Conservation (phyloP, 1,284 basidiomycete species). For the Phellopilus nigrolimitatus region DNA sequence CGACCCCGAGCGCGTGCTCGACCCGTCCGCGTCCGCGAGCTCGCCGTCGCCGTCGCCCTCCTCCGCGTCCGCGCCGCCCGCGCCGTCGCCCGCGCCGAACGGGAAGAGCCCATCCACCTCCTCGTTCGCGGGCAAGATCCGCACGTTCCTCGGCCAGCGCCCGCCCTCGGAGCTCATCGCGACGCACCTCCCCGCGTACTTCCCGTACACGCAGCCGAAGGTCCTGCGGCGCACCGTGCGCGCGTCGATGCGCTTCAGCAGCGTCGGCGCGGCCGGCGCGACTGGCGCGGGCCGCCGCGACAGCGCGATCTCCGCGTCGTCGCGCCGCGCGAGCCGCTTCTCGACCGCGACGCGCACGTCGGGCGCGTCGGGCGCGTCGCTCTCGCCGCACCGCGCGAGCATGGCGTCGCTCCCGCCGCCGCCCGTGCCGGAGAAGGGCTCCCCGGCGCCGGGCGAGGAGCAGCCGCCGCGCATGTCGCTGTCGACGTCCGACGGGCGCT, state of each 20-base stretch:
- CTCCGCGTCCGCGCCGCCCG: constrained; percentile 24
- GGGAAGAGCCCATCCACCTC: constrained; percentile 39
- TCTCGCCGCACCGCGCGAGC: constrained; percentile 23
- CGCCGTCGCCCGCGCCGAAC: constrained; percentile 25
- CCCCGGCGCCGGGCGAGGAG: constrained; percentile 31
- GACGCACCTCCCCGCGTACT: constrained; percentile 93
- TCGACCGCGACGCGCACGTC: constrained; percentile 44
- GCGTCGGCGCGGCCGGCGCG: constrained; percentile 32
- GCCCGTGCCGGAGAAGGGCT: constrained; percentile 37
- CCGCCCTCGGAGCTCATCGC: constrained; percentile 97
- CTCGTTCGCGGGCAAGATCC: constrained; percentile 60
- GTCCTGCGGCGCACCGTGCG: constrained; percentile 80
- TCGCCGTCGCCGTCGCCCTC: constrained; percentile 31
- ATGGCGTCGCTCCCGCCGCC: constrained; percentile 43
- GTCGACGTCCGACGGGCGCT: constrained; percentile 62
- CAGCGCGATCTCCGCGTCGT: constrained; percentile 43
- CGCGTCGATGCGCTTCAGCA: constrained; percentile 64
- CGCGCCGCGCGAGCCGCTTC: constrained; percentile 45
- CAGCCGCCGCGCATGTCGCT: constrained; percentile 63
- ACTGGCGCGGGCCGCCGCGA: constrained; percentile 38
- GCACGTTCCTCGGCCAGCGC: constrained; percentile 97
- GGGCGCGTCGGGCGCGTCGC: constrained; percentile 35
- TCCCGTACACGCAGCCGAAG: constrained; percentile 90
- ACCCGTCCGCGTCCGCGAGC: constrained; percentile 37
- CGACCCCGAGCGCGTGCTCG: constrained; percentile 60